Percentiles rank a stretch among this genome's conserved stretches.
These are phyloP conservation scores for Tremellales sp. DNA, from an alignment of 1,284 basidiomycete species.

Conservation along the genomic window DNA sequence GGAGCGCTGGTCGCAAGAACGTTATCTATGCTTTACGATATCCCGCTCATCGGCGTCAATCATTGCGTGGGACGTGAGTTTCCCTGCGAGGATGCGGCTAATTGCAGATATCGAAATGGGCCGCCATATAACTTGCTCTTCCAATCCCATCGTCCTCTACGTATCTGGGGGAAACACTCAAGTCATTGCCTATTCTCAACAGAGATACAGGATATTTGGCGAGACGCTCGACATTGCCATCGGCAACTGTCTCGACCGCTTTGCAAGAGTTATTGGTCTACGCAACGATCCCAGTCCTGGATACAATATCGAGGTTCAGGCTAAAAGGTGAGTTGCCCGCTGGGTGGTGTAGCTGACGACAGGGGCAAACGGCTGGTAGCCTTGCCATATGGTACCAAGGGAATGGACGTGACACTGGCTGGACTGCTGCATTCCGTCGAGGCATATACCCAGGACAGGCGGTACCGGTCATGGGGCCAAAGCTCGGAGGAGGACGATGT, in stretches of 20 bases:
- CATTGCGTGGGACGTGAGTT: slow-evolving; percentile 94
- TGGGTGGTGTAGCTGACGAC: neutral
- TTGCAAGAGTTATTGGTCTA: slow-evolving; percentile 91
- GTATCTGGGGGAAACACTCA: slow-evolving; percentile 99
- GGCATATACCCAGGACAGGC: slow-evolving; percentile 76
- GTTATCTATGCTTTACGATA: slow-evolving; percentile 78
- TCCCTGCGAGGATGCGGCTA: neutral
- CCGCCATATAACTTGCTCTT: slow-evolving; percentile 86
- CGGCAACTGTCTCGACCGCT: slow-evolving; percentile 96
- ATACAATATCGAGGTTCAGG: slow-evolving; percentile 97
- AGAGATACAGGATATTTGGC: slow-evolving; percentile 96
- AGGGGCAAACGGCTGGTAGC: slow-evolving; percentile 63
- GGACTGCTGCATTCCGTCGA: slow-evolving; percentile 88
- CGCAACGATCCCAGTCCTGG: slow-evolving; percentile 96
- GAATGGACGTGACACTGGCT: slow-evolving; percentile 96
- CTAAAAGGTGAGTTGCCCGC: slow-evolving; percentile 64
- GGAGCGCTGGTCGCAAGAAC: slow-evolving; percentile 95
- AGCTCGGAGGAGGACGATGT: slow-evolving; percentile 59
- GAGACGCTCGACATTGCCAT: slow-evolving; percentile 99
- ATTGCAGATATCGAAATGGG: slow-evolving; percentile 96
- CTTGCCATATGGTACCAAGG: slow-evolving; percentile 95
- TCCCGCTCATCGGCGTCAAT: slow-evolving; percentile 94
- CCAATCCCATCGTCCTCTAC: slow-evolving; percentile 95
- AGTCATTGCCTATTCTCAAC: slow-evolving; percentile 96
- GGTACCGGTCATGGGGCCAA: slow-evolving; percentile 54